Percentiles rank a stretch among this genome's conserved stretches.
phyloP scores from a whole-genome alignment of 2,329 filamentous ascomycete genomes.

The Leptographium lundbergii region DNA sequence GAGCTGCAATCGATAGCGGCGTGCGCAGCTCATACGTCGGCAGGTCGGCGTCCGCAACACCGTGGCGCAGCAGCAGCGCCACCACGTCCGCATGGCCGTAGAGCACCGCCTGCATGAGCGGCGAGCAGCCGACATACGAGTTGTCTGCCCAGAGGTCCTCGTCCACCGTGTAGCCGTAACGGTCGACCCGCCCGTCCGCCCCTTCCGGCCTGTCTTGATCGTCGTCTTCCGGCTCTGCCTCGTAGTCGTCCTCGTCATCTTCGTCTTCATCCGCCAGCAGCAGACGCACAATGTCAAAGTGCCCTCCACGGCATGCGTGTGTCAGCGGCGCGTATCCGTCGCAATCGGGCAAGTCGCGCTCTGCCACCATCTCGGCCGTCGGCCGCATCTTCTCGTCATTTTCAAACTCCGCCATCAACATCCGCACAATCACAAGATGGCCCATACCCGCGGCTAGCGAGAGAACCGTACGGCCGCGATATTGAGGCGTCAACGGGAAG shows the following conservation, averaged over 20 bases:
- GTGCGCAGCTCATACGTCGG: not conserved
- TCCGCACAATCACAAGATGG: not conserved
- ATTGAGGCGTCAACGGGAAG: not conserved
- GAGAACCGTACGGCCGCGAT: not conserved
- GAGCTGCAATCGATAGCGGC: not conserved
- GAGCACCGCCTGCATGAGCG: not conserved
- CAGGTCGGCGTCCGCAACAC: not conserved
- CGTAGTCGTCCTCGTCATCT: no score
- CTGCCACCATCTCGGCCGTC: not conserved
- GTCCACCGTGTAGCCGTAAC: not conserved
- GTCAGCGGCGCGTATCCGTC: not conserved
- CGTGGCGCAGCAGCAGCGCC: not conserved
- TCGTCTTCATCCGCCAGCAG: not conserved
- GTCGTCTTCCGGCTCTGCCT: no score
- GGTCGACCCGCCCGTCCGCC: not conserved
- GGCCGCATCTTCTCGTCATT: not conserved
- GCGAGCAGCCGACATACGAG: not conserved
- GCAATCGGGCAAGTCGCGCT: not conserved
- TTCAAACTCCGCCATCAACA: not conserved
- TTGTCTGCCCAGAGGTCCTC: not conserved
- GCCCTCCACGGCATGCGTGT: not conserved
- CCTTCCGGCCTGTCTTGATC: no score
- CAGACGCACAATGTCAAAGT: not conserved
- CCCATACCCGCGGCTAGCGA: not conserved
- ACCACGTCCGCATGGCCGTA: not conserved